A percentile compares a stretch with the other conserved stretches of the same genome.
Evolutionary conservation across 2,329 filamentous ascomycete genomes (phyloP).

Genomic region (Alternaria triticimaculans): DNA sequence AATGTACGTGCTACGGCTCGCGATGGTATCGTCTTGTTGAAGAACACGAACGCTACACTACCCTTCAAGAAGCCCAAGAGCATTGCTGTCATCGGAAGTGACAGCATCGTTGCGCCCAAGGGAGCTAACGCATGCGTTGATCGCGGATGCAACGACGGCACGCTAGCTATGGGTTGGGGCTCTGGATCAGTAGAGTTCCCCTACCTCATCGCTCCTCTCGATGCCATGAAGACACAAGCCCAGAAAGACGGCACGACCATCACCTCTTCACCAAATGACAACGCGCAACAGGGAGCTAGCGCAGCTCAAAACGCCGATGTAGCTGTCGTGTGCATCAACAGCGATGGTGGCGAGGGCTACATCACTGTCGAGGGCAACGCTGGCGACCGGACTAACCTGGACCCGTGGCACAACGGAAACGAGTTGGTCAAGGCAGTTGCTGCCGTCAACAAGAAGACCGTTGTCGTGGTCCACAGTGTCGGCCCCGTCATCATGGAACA

Average conservation of each 20-base stretch:
- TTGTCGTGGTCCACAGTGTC: slow-evolving; percentile 50
- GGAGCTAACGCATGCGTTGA: slow-evolving; percentile 83
- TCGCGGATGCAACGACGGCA: slow-evolving; percentile 67
- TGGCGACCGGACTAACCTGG: slow-evolving; percentile 58
- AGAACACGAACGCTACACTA: slow-evolving; percentile 72
- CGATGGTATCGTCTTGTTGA: slow-evolving; percentile 58
- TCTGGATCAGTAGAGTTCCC: slow-evolving; percentile 60
- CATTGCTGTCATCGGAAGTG: slow-evolving; percentile 72
- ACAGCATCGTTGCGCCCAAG: slow-evolving; percentile 75
- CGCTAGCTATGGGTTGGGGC: slow-evolving; percentile 73
- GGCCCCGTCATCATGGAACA: slow-evolving; percentile 47
- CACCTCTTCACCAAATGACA: slow-evolving; percentile 49
- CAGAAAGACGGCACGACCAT: slow-evolving; percentile 48
- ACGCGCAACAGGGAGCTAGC: slow-evolving; percentile 43
- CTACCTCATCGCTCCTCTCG: slow-evolving; percentile 54
- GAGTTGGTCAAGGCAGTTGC: slow-evolving; percentile 50
- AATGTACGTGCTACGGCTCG: slow-evolving; percentile 53
- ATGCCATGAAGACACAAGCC: slow-evolving; percentile 51
- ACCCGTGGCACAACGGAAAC: slow-evolving; percentile 56
- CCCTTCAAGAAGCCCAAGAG: slow-evolving; percentile 73
- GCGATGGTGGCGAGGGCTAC: slow-evolving; percentile 58
- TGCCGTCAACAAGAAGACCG: slow-evolving; percentile 45
- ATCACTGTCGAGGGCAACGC: slow-evolving; percentile 54
- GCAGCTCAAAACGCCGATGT: slow-evolving; percentile 48
- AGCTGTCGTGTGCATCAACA: slow-evolving; percentile 58